Evolutionary conservation across 306 rosid species (phyloP), one percentile per base, ranked within the genome.

Genomic region (Vigna mungo): DNA sequence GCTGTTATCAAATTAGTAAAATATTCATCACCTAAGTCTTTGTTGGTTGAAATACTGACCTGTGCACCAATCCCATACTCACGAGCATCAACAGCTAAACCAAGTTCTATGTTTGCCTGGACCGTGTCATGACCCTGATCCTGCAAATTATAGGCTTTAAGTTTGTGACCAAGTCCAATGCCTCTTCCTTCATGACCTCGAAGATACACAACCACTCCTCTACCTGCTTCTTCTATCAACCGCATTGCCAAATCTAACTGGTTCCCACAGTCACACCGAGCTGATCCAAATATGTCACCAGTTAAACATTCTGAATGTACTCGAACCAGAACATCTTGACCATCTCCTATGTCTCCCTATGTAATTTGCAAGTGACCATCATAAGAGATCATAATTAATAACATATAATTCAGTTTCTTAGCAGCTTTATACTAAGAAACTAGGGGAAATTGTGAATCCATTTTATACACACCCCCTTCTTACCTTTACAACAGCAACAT

Each of bases 151-250:
- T 90, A 90, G 65, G 98, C 98, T 48, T 83, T 79, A 12, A 94
- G 94, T 81, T 94, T 94, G 85, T 90, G 98, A 25, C 96, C 98
- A 6, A 92, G 81, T 21, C 96, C 94, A 61, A 94, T 89, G 52
- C 98, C 97, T 84, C 97, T 84, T 73, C 98, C 97, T 87, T 94
- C 98, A 20, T 92, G 98, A 49, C 98, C 98, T 77, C 94, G 82
- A 54, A 94, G 94, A 84, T 94, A 94, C 4, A 91, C 92, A 15
- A 94, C 83, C 17, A 79, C 91, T 76, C 97, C 97, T 80, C 92
- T 87, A 2, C 88, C 97, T 4, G 89, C 93, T 81, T 89, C 84
- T 68, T 90, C 98, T 0, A 91, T 87, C 11, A 90, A 46, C 77
- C 83, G 80, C 98, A 94, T 85, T 32, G 97, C 98, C 81, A 94